Evolutionary conservation across 2,329 filamentous ascomycete species (phyloP).

Genomic region (Stachybotrys chlorohalonatus): DNA sequence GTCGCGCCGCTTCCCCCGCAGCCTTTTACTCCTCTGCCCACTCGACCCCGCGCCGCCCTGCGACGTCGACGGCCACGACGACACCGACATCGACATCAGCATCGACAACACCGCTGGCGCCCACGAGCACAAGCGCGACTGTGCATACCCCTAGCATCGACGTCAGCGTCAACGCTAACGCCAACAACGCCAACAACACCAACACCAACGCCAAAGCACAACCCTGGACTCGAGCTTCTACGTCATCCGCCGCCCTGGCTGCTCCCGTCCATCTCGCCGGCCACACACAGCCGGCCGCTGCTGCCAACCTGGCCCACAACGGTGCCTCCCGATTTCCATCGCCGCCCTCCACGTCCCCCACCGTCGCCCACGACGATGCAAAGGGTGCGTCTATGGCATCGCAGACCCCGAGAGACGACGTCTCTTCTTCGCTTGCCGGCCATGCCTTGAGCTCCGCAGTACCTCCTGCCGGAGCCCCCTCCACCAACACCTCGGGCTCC

Average conservation of each 20-base stretch:
- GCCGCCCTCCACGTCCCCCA: constrained; percentile 43
- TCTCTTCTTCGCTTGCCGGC: constrained; percentile 9
- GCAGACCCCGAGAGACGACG: constrained; percentile 18
- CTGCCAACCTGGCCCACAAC: constrained; percentile 16
- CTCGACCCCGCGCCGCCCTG: background rate
- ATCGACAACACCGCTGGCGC: background rate
- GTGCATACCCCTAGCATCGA: too few species aligned
- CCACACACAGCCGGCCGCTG: background rate
- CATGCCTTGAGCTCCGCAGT: constrained; percentile 10
- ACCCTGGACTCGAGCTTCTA: background rate
- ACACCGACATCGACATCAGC: constrained; percentile 4
- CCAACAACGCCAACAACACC: too few species aligned
- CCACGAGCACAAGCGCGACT: background rate
- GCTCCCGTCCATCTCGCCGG: constrained; percentile 8
- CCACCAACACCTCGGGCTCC: background rate
- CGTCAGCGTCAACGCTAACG: background rate
- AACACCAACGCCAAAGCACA: background rate
- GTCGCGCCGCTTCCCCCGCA: constrained; percentile 17
- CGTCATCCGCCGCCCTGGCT: constrained; percentile 5
- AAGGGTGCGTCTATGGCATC: constrained; percentile 41
- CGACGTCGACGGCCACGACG: too few species aligned
- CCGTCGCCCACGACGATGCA: constrained; percentile 31
- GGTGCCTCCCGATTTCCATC: constrained; percentile 42
- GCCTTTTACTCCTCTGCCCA: constrained; percentile 15
- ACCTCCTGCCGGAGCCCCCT: constrained; percentile 4